Percentiles rank a stretch among this genome's conserved stretches.
Evolutionary conservation across 148 eudicot species (phyloP).

Genomic region (Nepenthes mirabilis): DNA sequence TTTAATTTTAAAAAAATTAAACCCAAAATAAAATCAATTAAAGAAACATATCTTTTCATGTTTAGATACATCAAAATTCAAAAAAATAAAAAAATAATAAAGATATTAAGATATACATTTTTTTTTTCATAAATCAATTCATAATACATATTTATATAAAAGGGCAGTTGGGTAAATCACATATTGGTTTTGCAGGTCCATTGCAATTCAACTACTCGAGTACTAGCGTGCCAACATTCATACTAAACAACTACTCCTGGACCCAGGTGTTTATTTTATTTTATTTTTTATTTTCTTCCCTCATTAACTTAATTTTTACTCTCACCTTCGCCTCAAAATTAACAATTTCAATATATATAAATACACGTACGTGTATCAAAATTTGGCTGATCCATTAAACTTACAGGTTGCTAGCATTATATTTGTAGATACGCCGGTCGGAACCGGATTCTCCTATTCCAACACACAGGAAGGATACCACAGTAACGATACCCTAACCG

Average conservation of each 20-base stretch:
- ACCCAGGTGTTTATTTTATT: background rate
- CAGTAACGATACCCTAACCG: constrained; percentile 24
- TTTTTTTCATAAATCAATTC: too few relatives aligned
- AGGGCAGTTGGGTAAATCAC: background rate
- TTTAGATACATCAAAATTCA: too few relatives aligned
- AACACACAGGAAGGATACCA: constrained; percentile 23
- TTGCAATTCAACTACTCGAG: background rate
- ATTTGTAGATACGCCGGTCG: constrained; percentile 54
- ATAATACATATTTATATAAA: too few relatives aligned
- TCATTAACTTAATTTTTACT: background rate
- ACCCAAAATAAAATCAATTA: too few relatives aligned
- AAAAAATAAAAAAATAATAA: too few relatives aligned
- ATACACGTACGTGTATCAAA: background rate
- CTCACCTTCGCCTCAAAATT: background rate
- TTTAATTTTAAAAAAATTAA: too few relatives aligned
- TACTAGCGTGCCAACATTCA: background rate
- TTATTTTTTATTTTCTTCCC: background rate
- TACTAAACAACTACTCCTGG: background rate
- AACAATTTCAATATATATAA: background rate
- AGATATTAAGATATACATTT: too few relatives aligned
- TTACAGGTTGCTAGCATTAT: constrained; percentile 53
- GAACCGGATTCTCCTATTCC: constrained; percentile 70
- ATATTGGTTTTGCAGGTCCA: background rate
- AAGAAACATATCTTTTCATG: too few relatives aligned
- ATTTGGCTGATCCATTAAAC: background rate